These are phyloP conservation scores for Fusarium pininemorale DNA, from an alignment of 2,329 filamentous ascomycete genomes.

Conservation along the genomic window DNA sequence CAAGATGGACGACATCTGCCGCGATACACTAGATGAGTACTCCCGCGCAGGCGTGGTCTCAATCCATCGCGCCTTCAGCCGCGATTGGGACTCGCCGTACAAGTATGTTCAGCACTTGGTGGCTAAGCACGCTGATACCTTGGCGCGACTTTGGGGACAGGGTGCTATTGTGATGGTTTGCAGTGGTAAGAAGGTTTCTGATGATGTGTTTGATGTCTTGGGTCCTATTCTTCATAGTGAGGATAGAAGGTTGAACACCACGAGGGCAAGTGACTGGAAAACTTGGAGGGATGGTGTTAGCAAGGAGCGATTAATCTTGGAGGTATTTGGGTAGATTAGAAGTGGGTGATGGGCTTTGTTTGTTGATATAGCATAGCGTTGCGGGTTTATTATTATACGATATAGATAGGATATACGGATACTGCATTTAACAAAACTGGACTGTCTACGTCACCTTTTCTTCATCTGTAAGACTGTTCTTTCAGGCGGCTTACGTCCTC, in stretches of 20 bases:
- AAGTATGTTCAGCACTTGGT: conserved; percentile 7
- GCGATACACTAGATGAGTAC: background rate
- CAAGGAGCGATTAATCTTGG: conserved; percentile 5
- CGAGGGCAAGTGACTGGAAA: background rate
- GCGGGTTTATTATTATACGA: too few species aligned
- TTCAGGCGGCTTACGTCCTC: accelerated
- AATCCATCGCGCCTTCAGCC: background rate
- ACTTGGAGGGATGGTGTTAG: background rate
- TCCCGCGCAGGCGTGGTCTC: background rate
- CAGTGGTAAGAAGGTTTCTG: conserved; percentile 7
- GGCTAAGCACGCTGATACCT: background rate
- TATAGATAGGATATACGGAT: too few species aligned
- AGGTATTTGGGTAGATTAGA: background rate
- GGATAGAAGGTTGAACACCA: background rate
- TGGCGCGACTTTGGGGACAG: background rate
- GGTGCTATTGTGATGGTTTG: conserved; percentile 4
- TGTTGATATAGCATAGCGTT: background rate
- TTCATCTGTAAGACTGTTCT: accelerated
- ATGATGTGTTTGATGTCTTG: conserved; percentile 11
- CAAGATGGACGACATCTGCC: conserved; percentile 5
- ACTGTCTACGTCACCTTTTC: accelerated
- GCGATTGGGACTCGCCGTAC: background rate
- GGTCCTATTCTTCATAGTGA: background rate
- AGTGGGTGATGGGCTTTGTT: accelerated
- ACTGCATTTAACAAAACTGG: accelerated